Evolutionary conservation across 257 asterid genomes (phyloP).

Genomic region (Anisodus tanguticus): DNA sequence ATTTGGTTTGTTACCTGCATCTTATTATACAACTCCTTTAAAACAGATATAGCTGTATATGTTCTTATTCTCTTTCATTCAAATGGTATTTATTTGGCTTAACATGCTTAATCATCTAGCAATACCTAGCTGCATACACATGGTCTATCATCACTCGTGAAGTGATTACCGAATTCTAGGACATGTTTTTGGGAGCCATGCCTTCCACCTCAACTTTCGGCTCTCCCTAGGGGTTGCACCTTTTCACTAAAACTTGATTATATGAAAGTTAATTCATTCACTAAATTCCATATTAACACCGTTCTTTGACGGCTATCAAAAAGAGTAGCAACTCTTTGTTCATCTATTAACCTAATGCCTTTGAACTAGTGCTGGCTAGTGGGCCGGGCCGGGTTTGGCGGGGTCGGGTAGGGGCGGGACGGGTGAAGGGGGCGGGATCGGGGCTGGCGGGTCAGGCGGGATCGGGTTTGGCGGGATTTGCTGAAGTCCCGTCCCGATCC

Average conservation of each 20-base stretch:
- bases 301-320: background rate
- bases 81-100: background rate
- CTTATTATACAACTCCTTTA: background rate
- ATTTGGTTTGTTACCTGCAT: conserved; percentile 58
- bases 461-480: no score
- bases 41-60: background rate
- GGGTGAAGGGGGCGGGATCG: no score
- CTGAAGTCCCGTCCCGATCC: no score
- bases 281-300: background rate
- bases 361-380: no score
- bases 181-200: background rate
- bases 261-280: background rate
- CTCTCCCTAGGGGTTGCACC: background rate
- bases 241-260: background rate
- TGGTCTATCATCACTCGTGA: background rate
- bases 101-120: conserved; percentile 12
- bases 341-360: background rate
- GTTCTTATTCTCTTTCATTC: background rate
- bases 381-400: no score
- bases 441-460: no score
- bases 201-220: background rate
- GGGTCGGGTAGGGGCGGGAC: no score
- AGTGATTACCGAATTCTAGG: background rate
- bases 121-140: background rate
- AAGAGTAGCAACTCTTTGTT: background rate